Conservation (phyloP, 768 basidiomycete genomes). For the Agaricus subrufescens region DNA sequence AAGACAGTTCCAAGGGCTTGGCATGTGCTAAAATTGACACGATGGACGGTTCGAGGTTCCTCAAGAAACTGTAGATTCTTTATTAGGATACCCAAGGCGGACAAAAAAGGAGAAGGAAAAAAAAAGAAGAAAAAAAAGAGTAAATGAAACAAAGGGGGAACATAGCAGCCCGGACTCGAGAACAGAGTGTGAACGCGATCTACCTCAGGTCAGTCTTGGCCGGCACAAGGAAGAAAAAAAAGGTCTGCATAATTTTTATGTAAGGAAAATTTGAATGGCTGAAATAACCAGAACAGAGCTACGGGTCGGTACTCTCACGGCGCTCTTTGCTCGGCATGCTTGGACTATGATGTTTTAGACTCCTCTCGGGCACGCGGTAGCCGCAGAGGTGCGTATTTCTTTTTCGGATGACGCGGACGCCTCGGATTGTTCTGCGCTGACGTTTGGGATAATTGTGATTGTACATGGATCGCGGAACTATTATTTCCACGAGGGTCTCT, state of each 20-base stretch:
- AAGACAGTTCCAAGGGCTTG: constrained; percentile 2
- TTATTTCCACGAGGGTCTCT: not conserved
- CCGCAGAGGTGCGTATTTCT: not conserved
- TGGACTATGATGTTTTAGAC: not conserved
- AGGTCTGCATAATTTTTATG: not conserved
- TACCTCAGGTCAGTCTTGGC: no score
- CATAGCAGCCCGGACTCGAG: no score
- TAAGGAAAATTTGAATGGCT: not conserved
- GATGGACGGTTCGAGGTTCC: not conserved
- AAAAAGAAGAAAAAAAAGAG: no score
- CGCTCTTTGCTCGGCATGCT: not conserved
- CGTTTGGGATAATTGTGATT: not conserved
- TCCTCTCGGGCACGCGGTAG: not conserved
- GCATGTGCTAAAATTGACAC: not conserved
- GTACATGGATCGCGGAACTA: not conserved
- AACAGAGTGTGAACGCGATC: no score
- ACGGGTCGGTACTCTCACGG: not conserved
- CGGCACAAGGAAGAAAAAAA: no score
- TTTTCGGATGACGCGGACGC: not conserved
- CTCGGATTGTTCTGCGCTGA: not conserved
- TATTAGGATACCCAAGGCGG: not conserved
- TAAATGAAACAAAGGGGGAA: no score
- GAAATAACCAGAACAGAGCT: not conserved
- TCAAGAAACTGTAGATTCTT: not conserved
- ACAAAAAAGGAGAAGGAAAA: no score